phyloP scores from a whole-genome alignment of 78 protist species.

The Salpingoeca rosetta region DNA sequence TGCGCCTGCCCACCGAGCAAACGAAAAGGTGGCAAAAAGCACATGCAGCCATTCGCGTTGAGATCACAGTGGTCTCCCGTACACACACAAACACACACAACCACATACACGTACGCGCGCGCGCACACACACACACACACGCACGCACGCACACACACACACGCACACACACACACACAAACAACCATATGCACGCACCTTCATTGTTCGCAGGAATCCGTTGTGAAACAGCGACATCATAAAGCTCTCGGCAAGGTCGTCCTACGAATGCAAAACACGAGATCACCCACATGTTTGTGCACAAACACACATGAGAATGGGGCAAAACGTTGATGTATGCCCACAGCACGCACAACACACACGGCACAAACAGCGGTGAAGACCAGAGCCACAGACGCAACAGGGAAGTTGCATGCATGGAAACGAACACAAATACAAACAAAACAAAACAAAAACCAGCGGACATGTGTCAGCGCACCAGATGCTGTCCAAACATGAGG shows the following conservation, averaged over 20 bases:
- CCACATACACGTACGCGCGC: too few species aligned
- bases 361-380: slow-evolving; percentile 5
- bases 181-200: not conserved
- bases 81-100: too few species aligned
- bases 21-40: not conserved
- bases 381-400: not conserved
- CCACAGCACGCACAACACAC: not conserved
- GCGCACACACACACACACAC: not conserved
- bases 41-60: not conserved
- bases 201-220: slow-evolving; percentile 55
- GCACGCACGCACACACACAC: not conserved
- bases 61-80: slow-evolving; percentile 7
- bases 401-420: not conserved
- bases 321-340: not conserved
- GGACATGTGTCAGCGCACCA: slow-evolving; percentile 18
- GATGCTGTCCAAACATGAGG: slow-evolving; percentile 75
- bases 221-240: slow-evolving; percentile 62
- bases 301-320: too few species aligned
- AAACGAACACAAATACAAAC: too few species aligned
- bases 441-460: too few species aligned
- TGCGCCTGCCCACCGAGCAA: not conserved
- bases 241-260: slow-evolving; percentile 69
- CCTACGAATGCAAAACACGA: too few species aligned
- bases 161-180: not conserved
- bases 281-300: too few species aligned